phyloP scores from a whole-genome alignment of 2,329 filamentous ascomycete species.

The Calonectria fujianensis region DNA sequence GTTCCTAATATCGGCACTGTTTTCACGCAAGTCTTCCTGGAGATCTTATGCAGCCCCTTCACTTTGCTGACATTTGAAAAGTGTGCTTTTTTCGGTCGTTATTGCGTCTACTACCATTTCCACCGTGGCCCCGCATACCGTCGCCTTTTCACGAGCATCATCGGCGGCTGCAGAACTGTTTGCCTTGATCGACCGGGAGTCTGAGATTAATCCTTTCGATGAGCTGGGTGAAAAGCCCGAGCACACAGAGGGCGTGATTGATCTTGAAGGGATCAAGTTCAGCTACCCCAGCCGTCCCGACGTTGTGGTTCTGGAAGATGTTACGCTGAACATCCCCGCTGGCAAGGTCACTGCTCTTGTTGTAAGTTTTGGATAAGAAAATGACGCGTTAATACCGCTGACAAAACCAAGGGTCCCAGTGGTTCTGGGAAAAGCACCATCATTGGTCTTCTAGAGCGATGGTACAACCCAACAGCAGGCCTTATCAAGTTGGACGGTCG shows the following conservation, averaged over 20 bases:
- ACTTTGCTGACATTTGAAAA: conserved; percentile 34
- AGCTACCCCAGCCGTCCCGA: conserved; percentile 65
- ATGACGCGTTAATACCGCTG: background rate
- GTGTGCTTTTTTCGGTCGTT: conserved; percentile 62
- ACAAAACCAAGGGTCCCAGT: conserved; percentile 57
- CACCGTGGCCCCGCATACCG: conserved; percentile 60
- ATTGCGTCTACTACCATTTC: conserved; percentile 62
- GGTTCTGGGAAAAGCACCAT: conserved; percentile 62
- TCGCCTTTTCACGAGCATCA: conserved; percentile 62
- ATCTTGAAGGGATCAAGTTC: conserved; percentile 62
- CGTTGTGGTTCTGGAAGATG: conserved; percentile 61
- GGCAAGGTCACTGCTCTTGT: conserved; percentile 64
- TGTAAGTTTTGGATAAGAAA: conserved; percentile 46
- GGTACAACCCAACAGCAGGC: conserved; percentile 57
- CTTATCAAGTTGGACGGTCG: conserved; percentile 59
- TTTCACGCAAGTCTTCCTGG: conserved; percentile 56
- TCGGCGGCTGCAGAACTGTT: conserved; percentile 61
- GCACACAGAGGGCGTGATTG: conserved; percentile 56
- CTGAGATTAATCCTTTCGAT: conserved; percentile 60
- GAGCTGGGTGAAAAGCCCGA: conserved; percentile 52
- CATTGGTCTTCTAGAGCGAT: conserved; percentile 60
- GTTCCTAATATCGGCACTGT: conserved; percentile 62
- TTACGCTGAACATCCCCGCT: conserved; percentile 63
- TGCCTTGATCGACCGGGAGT: conserved; percentile 60
- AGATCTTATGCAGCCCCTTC: background rate